Evolutionary conservation across 2,329 filamentous ascomycete species (phyloP), one percentile per base, ranked within the genome.

Genomic region (Hymenoscyphus albidus): DNA sequence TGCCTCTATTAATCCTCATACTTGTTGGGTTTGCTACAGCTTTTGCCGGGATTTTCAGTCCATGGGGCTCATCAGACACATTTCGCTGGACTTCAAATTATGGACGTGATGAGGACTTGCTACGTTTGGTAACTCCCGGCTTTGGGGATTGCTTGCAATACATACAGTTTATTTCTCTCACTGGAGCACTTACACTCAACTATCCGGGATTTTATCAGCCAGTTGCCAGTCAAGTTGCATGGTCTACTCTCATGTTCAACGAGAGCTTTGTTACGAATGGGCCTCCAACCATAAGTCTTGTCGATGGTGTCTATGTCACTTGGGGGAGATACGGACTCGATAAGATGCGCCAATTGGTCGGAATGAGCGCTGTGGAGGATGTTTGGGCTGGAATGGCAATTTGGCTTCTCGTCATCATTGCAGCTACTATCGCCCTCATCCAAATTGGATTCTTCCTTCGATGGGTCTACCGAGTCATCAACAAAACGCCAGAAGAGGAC

Each of bases 31-130:
- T 93, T 64, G 92, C 93, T 14, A 97, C 94, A 6, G 81, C 93
- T 42, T 87, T 92, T 69, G 93, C 95, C 2, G 91, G 88, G 59
- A 91, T 96, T 44, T 94, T 88, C 75, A 97, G 93, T 74, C 95
- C 95, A 0, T 99, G 95, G 94, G 95, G 95, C 22, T 91, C 92
- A 1, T 87, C 87, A 7, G 91, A 99, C 75, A 83, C 94, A 22
- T 98, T 98, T 76, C 88, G 91, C 70, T 99, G 94, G 93, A 93
- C 92, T n/a, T 96, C 92, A 74, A 99, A 99, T 75, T 98, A 96
- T 75, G 95, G 95, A 42, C 88, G 94, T 70, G 95, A 99, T 72
- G 91, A 92, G 67, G 95, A 99, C 78, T 81, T 97, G 69, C 82
- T 99, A 62, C 88, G 95, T 63, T 82, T 99, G 58, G 92, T 99